phyloP scores from a whole-genome alignment of 2,329 filamentous ascomycete genomes.

The Neurospora sp. region DNA sequence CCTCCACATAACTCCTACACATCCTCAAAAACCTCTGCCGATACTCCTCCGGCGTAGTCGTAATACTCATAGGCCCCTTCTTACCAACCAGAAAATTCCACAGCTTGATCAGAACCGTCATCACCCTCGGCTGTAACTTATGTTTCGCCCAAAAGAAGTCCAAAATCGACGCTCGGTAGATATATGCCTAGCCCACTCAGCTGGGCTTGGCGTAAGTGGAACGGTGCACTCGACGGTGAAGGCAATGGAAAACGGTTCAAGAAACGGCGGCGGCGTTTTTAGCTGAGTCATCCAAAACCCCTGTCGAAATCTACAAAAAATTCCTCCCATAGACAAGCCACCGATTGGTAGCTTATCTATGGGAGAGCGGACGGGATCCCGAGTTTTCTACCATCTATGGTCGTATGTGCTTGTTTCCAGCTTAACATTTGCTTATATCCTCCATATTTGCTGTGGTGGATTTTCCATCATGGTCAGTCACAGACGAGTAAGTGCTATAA shows the following conservation, averaged over 20 bases:
- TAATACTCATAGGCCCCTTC: constrained; percentile 66
- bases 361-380: no score
- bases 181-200: background rate
- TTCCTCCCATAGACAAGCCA: no score
- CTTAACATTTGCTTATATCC: background rate
- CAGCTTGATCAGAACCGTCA: constrained; percentile 54
- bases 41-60: constrained; percentile 59
- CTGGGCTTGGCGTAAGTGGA: background rate
- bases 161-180: constrained; percentile 6
- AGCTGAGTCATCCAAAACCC: no score
- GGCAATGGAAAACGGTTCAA: background rate
- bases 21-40: constrained; percentile 41
- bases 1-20: constrained; percentile 26
- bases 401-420: background rate
- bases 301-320: no score
- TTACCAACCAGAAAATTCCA: constrained; percentile 52
- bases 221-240: background rate
- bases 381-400: no score
- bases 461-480: background rate
- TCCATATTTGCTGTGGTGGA: background rate
- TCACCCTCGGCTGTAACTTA: constrained; percentile 51
- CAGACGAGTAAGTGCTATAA: background rate
- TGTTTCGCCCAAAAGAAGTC: constrained; percentile 27
- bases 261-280: background rate
- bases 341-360: no score